phyloP scores from a whole-genome alignment of 495 filamentous ascomycete species.

The Annulohypoxylon moriforme region DNA sequence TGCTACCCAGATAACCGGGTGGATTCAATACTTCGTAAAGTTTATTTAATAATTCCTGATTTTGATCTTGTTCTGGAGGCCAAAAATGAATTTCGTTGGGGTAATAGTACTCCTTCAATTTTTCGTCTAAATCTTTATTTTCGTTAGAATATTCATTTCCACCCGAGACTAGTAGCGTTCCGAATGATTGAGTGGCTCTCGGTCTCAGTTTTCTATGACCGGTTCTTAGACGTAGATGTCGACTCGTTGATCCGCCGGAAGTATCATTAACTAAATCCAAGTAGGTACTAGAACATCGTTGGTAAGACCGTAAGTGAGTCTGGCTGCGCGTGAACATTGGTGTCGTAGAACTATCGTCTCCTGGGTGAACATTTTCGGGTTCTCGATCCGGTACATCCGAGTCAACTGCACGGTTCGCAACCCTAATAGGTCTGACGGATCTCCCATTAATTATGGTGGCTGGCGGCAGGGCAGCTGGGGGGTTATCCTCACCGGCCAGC shows the following conservation, averaged over 20 bases:
- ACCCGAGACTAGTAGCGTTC: too few species aligned
- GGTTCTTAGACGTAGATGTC: conserved; percentile 64
- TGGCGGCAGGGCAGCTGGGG: background rate
- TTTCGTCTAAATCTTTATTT: conserved; percentile 53
- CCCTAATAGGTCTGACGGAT: conserved; percentile 1
- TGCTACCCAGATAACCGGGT: conserved; percentile 56
- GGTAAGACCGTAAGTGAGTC: conserved; percentile 70
- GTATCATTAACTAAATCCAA: conserved; percentile 73
- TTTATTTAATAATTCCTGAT: conserved; percentile 50
- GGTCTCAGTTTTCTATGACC: conserved; percentile 52
- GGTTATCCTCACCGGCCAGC: background rate
- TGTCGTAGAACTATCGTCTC: conserved; percentile 53
- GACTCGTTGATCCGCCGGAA: conserved; percentile 49
- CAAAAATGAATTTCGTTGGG: conserved; percentile 66
- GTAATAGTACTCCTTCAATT: conserved; percentile 54
- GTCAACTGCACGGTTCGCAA: conserved; percentile 53
- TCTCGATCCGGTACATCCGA: conserved; percentile 53
- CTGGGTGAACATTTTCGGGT: conserved; percentile 54
- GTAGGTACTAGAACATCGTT: conserved; percentile 68
- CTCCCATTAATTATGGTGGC: background rate
- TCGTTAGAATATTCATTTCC: conserved; percentile 38
- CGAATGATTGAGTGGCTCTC: too few species aligned
- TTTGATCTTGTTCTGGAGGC: conserved; percentile 65
- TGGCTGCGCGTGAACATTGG: conserved; percentile 66
- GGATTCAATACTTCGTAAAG: conserved; percentile 70